Base-by-base conservation (phyloP, 805 yeast species). In the Yarrowia bubula region DNA sequence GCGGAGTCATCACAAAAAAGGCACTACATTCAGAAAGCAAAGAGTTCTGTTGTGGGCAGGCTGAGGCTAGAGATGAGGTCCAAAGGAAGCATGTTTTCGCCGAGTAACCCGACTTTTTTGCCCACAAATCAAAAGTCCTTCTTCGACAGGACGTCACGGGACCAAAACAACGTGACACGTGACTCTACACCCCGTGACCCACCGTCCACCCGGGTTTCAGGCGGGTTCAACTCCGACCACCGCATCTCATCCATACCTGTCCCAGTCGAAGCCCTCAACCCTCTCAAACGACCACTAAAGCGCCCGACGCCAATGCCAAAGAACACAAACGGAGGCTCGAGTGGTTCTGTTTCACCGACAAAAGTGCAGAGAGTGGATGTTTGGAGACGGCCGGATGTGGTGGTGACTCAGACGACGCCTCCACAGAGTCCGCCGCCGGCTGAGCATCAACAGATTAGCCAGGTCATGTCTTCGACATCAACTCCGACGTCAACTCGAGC, bases 271-370 rank as follows among this genome's bases (percentile, higher is more conserved):
- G 43, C 43, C 33, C 18, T 37, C 43, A 37, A 13, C 1, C 32
- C 61, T 1, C 37, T 51, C 35, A 37, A 38, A 8, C 17, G 61
- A 11, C 61, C 47, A 0, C 47, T 55, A 14, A 55, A 55, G 32
- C n/a, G 61, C 4, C 61, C 61, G 14, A 55, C 61, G 18, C 61
- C 61, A 3, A 55, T 55, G 61, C 61, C 61, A 14, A 31, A 22
- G 28, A 51, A 22, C 38, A 9, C 33, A 14, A 48, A 18, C 10
- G 55, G 55, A 35, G 31, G 35, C 39, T 35, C 41, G 4, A 48
- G 58, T 14, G 58, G 58, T 2, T 15, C 43, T n/a, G 43, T 18
- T 3, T 38, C 58, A 6, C 61, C 61, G 7, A 55, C 47, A 11
- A 55, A 55, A 17, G n/a, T 55, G 8, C 38, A 37, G 43, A 39